phyloP scores from a whole-genome alignment of 2,329 filamentous ascomycete genomes.

The Talaromyces marneffei region DNA sequence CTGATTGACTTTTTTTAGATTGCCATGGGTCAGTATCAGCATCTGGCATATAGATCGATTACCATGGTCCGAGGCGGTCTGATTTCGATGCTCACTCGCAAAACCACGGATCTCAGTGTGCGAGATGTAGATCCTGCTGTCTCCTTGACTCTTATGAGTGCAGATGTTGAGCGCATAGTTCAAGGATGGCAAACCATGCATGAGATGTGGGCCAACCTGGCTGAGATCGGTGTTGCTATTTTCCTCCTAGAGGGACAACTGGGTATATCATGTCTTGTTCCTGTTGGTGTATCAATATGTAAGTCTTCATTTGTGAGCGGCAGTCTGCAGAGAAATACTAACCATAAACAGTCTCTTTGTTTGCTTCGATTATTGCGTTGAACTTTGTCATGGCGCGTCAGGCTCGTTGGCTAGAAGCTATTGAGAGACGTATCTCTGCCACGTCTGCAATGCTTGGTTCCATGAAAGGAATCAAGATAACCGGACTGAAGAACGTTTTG shows the following conservation, averaged over 20 bases:
- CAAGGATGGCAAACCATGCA: constrained; percentile 39
- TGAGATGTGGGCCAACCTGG: constrained; percentile 42
- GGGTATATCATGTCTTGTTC: constrained; percentile 41
- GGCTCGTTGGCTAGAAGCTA: constrained; percentile 46
- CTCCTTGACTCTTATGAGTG: constrained; percentile 43
- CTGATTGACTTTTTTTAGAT: constrained; percentile 21
- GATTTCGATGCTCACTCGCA: constrained; percentile 49
- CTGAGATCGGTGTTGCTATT: constrained; percentile 43
- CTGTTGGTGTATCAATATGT: constrained; percentile 26
- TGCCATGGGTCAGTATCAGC: constrained; percentile 37
- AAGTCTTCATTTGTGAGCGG: constrained; percentile 19
- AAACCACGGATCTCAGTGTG: constrained; percentile 29
- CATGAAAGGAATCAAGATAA: constrained; percentile 50
- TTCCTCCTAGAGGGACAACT: constrained; percentile 39
- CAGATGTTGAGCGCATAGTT: constrained; percentile 42
- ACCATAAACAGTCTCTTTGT: constrained; percentile 25
- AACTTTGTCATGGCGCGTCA: constrained; percentile 37
- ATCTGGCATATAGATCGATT: constrained; percentile 39
- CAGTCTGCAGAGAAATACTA: neutral
- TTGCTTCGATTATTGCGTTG: constrained; percentile 31
- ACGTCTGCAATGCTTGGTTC: constrained; percentile 45
- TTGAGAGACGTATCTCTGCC: constrained; percentile 45
- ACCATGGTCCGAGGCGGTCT: constrained; percentile 41
- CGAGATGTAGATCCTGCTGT: constrained; percentile 32
- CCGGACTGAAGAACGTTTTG: constrained; percentile 41